Evolutionary conservation across 2,329 filamentous ascomycete species (phyloP).

Genomic region (Purpureocillium takamizusanense): DNA sequence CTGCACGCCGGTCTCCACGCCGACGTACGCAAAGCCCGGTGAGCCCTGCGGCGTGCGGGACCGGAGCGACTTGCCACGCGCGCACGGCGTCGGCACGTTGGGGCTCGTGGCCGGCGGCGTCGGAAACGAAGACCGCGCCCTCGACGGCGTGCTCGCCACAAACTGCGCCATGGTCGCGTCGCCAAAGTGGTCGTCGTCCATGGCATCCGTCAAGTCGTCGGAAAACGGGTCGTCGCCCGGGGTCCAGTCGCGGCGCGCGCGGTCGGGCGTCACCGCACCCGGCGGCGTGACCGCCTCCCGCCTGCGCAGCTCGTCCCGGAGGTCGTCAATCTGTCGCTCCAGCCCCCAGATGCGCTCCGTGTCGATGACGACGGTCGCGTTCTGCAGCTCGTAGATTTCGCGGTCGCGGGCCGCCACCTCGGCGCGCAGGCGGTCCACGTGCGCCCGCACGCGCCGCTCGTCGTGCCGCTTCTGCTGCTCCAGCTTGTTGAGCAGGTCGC

Average conservation of each 20-base stretch:
- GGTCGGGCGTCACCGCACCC: too few species aligned
- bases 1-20: slow-evolving; percentile 32
- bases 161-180: slow-evolving; percentile 42
- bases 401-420: slow-evolving; percentile 41
- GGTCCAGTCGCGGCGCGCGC: slow-evolving; percentile 38
- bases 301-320: slow-evolving; percentile 23
- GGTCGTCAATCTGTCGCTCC: slow-evolving; percentile 27
- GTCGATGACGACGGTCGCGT: slow-evolving; percentile 40
- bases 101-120: slow-evolving; percentile 49
- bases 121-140: slow-evolving; percentile 36
- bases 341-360: slow-evolving; percentile 33
- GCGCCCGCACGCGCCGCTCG: slow-evolving; percentile 27
- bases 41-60: too few species aligned
- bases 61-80: too few species aligned
- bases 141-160: slow-evolving; percentile 41
- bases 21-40: too few species aligned
- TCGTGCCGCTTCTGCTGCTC: slow-evolving; percentile 34
- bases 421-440: slow-evolving; percentile 38
- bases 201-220: slow-evolving; percentile 31
- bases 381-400: slow-evolving; percentile 43
- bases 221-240: slow-evolving; percentile 36
- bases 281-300: slow-evolving; percentile 6
- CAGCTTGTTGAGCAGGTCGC: slow-evolving; percentile 48
- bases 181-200: slow-evolving; percentile 32
- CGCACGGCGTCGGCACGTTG: slow-evolving; percentile 27